These are phyloP conservation scores for Emydomyces testavorans DNA, from an alignment of 2,329 filamentous ascomycete species.

Conservation along the genomic window DNA sequence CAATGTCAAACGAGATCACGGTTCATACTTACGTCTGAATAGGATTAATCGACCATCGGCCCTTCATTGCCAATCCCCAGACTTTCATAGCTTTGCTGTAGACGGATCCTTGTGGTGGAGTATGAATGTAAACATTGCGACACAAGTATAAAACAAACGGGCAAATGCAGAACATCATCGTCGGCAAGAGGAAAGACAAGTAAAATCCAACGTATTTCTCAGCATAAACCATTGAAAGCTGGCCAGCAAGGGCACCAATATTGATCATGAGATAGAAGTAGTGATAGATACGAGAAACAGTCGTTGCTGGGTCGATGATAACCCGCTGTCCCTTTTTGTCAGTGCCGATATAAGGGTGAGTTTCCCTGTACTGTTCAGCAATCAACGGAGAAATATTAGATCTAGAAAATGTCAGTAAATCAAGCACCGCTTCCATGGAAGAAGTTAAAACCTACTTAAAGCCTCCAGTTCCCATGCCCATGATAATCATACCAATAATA, in stretches of 20 bases:
- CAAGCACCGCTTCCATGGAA: neutral
- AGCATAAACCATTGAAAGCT: constrained; percentile 59
- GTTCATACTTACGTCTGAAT: constrained; percentile 39
- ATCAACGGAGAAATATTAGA: constrained; percentile 63
- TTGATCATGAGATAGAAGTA: constrained; percentile 65
- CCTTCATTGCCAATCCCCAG: constrained; percentile 50
- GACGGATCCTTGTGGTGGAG: constrained; percentile 60
- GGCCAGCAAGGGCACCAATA: constrained; percentile 50
- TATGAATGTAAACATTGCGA: constrained; percentile 51
- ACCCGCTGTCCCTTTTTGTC: constrained; percentile 52
- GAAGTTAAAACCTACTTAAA: constrained; percentile 46
- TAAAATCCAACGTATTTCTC: constrained; percentile 69
- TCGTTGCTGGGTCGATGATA: constrained; percentile 58
- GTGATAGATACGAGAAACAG: constrained; percentile 55
- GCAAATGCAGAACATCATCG: constrained; percentile 50
- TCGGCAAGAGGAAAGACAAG: constrained; percentile 58
- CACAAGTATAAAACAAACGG: constrained; percentile 50
- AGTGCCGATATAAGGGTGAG: constrained; percentile 46
- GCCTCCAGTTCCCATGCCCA: constrained; percentile 65
- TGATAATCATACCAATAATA: constrained; percentile 51
- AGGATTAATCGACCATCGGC: constrained; percentile 51
- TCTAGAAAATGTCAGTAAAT: constrained; percentile 8
- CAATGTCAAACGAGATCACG: neutral
- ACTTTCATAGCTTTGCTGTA: constrained; percentile 55
- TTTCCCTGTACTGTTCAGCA: constrained; percentile 56